phyloP scores from a whole-genome alignment of 371 early-diverging fungal species.

The Capillidium heterosporum region DNA sequence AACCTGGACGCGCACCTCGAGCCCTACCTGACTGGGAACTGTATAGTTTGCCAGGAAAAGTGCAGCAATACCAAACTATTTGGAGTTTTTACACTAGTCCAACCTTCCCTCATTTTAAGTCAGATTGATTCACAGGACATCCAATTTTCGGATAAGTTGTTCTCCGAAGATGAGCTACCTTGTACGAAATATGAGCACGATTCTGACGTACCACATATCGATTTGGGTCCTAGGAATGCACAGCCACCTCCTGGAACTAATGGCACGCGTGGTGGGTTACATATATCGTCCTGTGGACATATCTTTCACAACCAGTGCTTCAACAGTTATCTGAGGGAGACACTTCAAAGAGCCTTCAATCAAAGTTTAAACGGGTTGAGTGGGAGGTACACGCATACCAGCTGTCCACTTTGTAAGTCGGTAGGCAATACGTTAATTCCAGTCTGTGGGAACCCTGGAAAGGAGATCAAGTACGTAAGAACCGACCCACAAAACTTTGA shows the following conservation, averaged over 20 bases:
- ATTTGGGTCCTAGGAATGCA: slow-evolving; percentile 5
- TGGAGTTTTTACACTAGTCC: slow-evolving; percentile 69
- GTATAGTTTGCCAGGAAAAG: slow-evolving; percentile 92
- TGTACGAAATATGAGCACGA: not conserved
- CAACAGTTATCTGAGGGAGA: slow-evolving; percentile 8
- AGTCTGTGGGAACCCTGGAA: slow-evolving; percentile 35
- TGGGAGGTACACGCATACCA: slow-evolving; percentile 11
- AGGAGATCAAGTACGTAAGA: slow-evolving; percentile 4
- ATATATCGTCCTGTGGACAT: slow-evolving; percentile 85
- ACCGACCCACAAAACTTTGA: slow-evolving; percentile 6
- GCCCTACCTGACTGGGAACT: slow-evolving; percentile 61
- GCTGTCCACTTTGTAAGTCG: slow-evolving; percentile 88
- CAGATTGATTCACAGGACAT: slow-evolving; percentile 33
- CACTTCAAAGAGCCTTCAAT: not conserved
- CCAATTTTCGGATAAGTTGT: slow-evolving; percentile 10
- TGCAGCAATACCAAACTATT: slow-evolving; percentile 49
- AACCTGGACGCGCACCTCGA: slow-evolving; percentile 13
- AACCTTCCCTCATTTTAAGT: slow-evolving; percentile 52
- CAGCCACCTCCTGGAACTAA: slow-evolving; percentile 26
- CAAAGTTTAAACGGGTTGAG: not conserved
- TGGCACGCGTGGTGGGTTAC: slow-evolving; percentile 36
- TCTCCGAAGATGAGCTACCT: slow-evolving; percentile 14
- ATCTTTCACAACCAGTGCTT: slow-evolving; percentile 88
- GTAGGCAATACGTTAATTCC: slow-evolving; percentile 71
- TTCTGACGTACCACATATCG: not conserved